Evolutionary conservation across 305 asterid species (phyloP).

Genomic region (Plantago coronopus): DNA sequence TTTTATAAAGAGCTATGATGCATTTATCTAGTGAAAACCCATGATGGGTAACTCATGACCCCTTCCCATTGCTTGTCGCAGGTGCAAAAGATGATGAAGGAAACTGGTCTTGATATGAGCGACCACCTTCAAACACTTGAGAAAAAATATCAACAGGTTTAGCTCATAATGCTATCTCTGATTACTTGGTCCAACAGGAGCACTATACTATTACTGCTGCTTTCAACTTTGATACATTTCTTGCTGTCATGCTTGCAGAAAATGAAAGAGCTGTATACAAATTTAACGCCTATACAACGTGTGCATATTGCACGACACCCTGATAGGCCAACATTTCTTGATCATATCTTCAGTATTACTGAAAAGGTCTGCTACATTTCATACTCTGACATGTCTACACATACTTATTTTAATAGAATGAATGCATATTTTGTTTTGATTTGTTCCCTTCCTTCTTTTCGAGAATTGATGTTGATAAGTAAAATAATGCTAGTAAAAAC

Average conservation of each 20-base stretch:
- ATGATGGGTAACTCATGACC: conserved; percentile 13
- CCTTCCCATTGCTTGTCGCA: conserved; percentile 28
- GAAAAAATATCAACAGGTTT: conserved; percentile 83
- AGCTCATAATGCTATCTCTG: conserved; percentile 17
- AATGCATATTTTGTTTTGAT: neutral
- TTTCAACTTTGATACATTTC: conserved; percentile 6
- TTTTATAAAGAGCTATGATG: neutral
- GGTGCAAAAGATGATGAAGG: conserved; percentile 93
- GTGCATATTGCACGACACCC: conserved; percentile 94
- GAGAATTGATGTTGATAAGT: neutral
- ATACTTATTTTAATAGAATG: neutral
- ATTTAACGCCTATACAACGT: conserved; percentile 87
- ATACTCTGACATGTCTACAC: conserved; percentile 3
- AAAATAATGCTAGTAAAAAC: neutral
- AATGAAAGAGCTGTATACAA: conserved; percentile 65
- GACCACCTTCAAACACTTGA: conserved; percentile 72
- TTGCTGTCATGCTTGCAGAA: conserved; percentile 50
- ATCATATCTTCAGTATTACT: conserved; percentile 86
- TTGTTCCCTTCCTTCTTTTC: too few species aligned
- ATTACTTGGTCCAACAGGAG: conserved; percentile 7
- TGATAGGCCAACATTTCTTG: conserved; percentile 95
- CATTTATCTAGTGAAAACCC: conserved; percentile 7
- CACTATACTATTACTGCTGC: neutral
- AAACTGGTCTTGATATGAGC: conserved; percentile 86
- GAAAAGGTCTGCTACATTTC: conserved; percentile 53